These are phyloP conservation scores for Cryptosporidium sp. DNA, from an alignment of 169 alveolate genomes.

Conservation along the genomic window DNA sequence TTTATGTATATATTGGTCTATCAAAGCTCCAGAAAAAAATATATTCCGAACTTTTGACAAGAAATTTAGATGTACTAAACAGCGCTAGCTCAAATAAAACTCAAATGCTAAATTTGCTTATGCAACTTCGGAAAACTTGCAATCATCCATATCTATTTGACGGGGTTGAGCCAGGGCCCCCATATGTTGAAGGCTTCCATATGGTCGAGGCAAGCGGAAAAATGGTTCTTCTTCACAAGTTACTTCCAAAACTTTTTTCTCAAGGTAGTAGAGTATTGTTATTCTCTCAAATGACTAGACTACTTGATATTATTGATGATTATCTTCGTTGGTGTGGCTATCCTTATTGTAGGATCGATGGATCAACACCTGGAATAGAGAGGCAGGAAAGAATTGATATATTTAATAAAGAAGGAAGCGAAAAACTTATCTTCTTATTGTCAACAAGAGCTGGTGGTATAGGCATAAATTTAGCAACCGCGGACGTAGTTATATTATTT, in stretches of 20 bases:
- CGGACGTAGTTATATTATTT: conserved; percentile 91
- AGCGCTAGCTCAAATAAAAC: conserved; percentile 83
- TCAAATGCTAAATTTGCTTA: conserved; percentile 86
- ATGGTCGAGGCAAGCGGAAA: conserved; percentile 89
- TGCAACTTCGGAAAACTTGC: conserved; percentile 89
- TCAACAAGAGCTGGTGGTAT: conserved; percentile 93
- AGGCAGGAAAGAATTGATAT: conserved; percentile 84
- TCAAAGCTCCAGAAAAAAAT: conserved; percentile 85
- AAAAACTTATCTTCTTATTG: conserved; percentile 84
- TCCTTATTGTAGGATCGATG: conserved; percentile 83
- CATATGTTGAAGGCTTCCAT: conserved; percentile 80
- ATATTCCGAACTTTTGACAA: conserved; percentile 86
- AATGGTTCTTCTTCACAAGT: conserved; percentile 88
- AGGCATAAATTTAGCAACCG: conserved; percentile 91
- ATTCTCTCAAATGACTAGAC: conserved; percentile 86
- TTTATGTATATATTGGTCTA: conserved; percentile 86
- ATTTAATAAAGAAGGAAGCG: conserved; percentile 86
- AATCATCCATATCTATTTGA: conserved; percentile 90
- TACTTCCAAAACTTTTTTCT: conserved; percentile 86
- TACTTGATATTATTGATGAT: conserved; percentile 82
- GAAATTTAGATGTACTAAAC: conserved; percentile 81
- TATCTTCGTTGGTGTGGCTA: conserved; percentile 82
- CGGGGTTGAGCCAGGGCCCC: conserved; percentile 80
- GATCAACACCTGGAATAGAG: conserved; percentile 82
- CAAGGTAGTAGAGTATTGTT: conserved; percentile 88